Evolutionary conservation across 2,329 filamentous ascomycete genomes (phyloP).

Genomic region (Helotiales sp.): DNA sequence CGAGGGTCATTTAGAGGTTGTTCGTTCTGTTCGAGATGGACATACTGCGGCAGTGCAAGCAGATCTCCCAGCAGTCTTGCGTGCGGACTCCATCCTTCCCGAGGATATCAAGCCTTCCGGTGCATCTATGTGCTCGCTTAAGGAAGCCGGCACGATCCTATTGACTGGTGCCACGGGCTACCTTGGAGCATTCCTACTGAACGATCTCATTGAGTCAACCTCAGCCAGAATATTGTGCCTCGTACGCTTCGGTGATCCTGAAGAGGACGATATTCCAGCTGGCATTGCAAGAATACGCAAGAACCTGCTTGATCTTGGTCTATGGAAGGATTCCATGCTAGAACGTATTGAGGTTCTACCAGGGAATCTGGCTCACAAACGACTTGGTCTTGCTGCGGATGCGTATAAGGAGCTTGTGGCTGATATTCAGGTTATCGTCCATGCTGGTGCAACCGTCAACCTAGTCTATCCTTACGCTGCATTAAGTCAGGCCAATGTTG

Average conservation of each 20-base stretch:
- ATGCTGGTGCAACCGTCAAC: constrained; percentile 77
- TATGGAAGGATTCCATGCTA: constrained; percentile 76
- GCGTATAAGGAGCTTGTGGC: constrained; percentile 64
- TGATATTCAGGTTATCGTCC: constrained; percentile 71
- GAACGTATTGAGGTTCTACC: constrained; percentile 76
- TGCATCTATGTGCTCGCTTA: constrained; percentile 38
- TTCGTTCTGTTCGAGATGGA: constrained; percentile 70
- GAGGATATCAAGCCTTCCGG: constrained; percentile 63
- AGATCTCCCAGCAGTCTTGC: constrained; percentile 69
- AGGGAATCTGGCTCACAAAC: constrained; percentile 68
- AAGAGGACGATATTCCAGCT: constrained; percentile 61
- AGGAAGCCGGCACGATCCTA: constrained; percentile 61
- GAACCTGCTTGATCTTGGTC: constrained; percentile 74
- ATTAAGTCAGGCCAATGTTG: constrained; percentile 71
- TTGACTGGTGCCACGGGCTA: constrained; percentile 89
- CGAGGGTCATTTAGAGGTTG: constrained; percentile 69
- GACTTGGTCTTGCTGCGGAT: constrained; percentile 66
- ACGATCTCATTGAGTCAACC: constrained; percentile 66
- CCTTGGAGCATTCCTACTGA: constrained; percentile 76
- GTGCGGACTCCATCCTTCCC: constrained; percentile 65
- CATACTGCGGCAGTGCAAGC: constrained; percentile 74
- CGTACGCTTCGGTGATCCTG: constrained; percentile 72
- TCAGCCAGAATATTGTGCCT: constrained; percentile 61
- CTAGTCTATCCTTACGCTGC: constrained; percentile 81
- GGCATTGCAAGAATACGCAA: constrained; percentile 72